A percentile compares a stretch with the other conserved stretches of the same genome.
phyloP scores from a whole-genome alignment of 768 basidiomycete genomes.

The Mycena metata region DNA sequence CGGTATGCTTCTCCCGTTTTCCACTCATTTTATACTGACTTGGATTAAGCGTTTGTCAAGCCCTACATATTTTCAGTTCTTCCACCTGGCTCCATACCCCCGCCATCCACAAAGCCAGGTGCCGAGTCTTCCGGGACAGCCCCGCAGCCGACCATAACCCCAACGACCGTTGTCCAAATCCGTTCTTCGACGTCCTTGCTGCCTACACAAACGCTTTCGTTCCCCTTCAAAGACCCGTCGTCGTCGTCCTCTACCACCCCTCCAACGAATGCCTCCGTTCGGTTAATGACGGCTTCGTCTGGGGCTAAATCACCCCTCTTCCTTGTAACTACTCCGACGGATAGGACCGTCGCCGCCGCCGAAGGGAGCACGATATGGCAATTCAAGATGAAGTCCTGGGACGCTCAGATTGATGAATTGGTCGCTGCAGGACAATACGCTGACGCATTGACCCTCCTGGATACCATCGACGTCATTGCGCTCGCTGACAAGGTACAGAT shows the following conservation, averaged over 20 bases:
- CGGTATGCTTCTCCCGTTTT: constrained; percentile 54
- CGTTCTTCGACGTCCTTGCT: constrained; percentile 77
- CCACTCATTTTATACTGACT: background rate
- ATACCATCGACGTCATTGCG: constrained; percentile 70
- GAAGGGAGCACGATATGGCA: constrained; percentile 89
- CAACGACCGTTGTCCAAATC: constrained; percentile 76
- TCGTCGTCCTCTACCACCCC: constrained; percentile 40
- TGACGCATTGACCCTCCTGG: constrained; percentile 85
- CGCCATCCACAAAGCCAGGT: constrained; percentile 39
- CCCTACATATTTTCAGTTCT: constrained; percentile 86
- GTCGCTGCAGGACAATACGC: constrained; percentile 75
- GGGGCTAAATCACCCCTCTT: constrained; percentile 68
- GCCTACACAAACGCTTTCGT: constrained; percentile 71
- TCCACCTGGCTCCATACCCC: constrained; percentile 72
- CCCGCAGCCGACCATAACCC: constrained; percentile 55
- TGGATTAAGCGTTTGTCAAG: constrained; percentile 70
- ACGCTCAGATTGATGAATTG: constrained; percentile 88
- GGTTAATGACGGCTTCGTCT: constrained; percentile 73
- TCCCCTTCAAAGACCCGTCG: constrained; percentile 65
- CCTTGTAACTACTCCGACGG: constrained; percentile 80
- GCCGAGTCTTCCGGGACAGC: constrained; percentile 41
- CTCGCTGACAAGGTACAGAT: constrained; percentile 74
- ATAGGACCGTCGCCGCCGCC: constrained; percentile 70
- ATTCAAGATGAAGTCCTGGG: constrained; percentile 79
- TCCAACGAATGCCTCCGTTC: constrained; percentile 64